Evolutionary conservation across 805 yeast species (phyloP).

Genomic region (Candida sithepensis): DNA sequence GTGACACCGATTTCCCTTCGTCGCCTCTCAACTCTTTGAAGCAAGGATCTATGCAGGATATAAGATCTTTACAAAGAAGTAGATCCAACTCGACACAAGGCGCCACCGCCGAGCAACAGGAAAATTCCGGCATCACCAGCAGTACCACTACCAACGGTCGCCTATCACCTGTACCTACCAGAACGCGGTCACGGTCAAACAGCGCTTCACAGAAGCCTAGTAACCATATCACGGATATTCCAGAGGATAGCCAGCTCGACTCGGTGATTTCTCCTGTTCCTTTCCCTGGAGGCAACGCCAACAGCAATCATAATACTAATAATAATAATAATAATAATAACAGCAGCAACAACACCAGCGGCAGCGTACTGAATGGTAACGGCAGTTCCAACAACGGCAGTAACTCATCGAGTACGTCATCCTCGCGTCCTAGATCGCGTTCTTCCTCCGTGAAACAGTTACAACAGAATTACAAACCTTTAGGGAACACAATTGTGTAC

Average conservation of each 20-base stretch:
- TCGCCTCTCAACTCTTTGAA: slow-evolving; percentile 31
- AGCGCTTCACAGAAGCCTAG: slow-evolving; percentile 24
- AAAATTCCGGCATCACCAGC: too few species aligned
- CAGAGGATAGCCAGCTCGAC: slow-evolving; percentile 7
- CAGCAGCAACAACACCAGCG: neutral
- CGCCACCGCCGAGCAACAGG: slow-evolving; percentile 6
- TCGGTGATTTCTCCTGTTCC: neutral
- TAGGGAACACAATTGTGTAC: slow-evolving; percentile 21
- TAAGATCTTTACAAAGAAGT: slow-evolving; percentile 20
- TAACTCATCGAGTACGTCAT: slow-evolving; percentile 5
- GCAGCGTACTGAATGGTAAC: neutral
- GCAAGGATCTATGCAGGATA: slow-evolving; percentile 17
- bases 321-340: too few species aligned
- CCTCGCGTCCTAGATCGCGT: slow-evolving; percentile 18
- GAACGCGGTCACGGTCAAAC: slow-evolving; percentile 22
- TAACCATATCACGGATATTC: slow-evolving; percentile 16
- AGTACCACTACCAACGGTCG: slow-evolving; percentile 2
- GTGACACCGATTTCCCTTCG: slow-evolving; percentile 20
- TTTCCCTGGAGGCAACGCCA: neutral
- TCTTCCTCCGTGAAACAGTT: slow-evolving; percentile 19
- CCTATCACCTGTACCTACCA: slow-evolving; percentile 12
- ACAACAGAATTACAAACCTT: slow-evolving; percentile 6
- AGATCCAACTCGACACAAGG: slow-evolving; percentile 27
- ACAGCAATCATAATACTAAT: too few species aligned
- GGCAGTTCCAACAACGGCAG: neutral